A percentile compares a stretch with the other conserved stretches of the same genome.
These are phyloP conservation scores for Cochliopodium minus DNA, from an alignment of 208 protist species.

Conservation along the genomic window DNA sequence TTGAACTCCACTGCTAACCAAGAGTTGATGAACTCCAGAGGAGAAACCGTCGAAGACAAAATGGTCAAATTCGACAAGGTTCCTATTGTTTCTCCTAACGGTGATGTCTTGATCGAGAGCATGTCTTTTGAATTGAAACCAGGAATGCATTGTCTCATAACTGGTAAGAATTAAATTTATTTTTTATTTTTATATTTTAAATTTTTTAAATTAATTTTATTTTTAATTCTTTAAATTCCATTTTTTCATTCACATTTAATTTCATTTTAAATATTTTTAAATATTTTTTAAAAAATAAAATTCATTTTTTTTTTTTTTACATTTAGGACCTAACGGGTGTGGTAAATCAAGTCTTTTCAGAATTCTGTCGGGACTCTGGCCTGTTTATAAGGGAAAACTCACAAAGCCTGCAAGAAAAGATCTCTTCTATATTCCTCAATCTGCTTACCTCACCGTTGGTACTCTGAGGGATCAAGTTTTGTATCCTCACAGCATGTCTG, in stretches of 20 bases:
- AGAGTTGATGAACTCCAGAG: not conserved
- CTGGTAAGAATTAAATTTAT: conserved; percentile 2
- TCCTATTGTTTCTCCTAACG: conserved; percentile 11
- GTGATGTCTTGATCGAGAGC: conserved; percentile 1
- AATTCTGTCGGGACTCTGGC: not conserved
- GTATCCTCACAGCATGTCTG: conserved; percentile 13
- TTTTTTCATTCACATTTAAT: no score
- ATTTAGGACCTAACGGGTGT: not conserved
- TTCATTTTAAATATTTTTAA: no score
- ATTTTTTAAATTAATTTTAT: no score
- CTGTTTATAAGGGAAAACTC: not conserved
- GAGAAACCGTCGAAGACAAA: not conserved
- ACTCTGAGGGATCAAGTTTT: conserved; percentile 23
- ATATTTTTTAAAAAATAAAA: no score
- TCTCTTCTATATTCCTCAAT: conserved; percentile 22
- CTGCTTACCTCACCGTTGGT: conserved; percentile 18
- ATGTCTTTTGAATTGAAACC: conserved; percentile 7
- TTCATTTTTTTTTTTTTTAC: no score
- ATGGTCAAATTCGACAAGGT: conserved; percentile 14
- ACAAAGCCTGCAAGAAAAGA: not conserved
- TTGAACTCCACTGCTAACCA: not conserved
- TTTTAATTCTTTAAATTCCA: no score
- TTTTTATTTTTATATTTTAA: no score
- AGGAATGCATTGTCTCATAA: conserved; percentile 6
- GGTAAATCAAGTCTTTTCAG: not conserved